Percentiles rank a stretch among this genome's conserved stretches.
Evolutionary conservation across 2,329 filamentous ascomycete species (phyloP).

Genomic region (Tolypocladium sp.): DNA sequence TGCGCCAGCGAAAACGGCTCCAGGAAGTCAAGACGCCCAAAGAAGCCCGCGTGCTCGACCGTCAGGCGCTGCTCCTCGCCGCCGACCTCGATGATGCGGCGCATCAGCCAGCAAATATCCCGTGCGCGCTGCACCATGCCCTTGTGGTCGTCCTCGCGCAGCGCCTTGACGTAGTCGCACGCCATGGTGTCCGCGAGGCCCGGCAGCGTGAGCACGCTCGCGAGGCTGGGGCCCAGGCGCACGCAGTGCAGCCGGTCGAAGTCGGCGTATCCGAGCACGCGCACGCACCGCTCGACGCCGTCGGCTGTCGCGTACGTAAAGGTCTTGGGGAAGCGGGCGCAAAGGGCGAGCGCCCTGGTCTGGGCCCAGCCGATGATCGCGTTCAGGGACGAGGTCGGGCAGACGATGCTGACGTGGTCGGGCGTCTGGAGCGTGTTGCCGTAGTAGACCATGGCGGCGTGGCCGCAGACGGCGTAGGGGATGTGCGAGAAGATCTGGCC

Average conservation of each 20-base stretch:
- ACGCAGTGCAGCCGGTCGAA: slow-evolving; percentile 19
- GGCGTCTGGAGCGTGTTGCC: slow-evolving; percentile 23
- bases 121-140: slow-evolving; percentile 13
- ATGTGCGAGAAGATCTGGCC: slow-evolving; percentile 30
- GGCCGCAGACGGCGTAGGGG: slow-evolving; percentile 37
- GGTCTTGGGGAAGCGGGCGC: slow-evolving; percentile 15
- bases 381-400: slow-evolving; percentile 23
- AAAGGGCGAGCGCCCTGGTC: slow-evolving; percentile 19
- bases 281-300: slow-evolving; percentile 20
- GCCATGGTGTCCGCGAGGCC: slow-evolving; percentile 25
- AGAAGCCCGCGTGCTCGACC: slow-evolving; percentile 7
- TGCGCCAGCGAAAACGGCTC: slow-evolving; percentile 19
- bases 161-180: slow-evolving; percentile 17
- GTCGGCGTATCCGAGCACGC: slow-evolving; percentile 23
- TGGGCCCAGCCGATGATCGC: slow-evolving; percentile 32
- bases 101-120: slow-evolving; percentile 26
- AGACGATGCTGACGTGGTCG: slow-evolving; percentile 29
- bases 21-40: slow-evolving; percentile 19
- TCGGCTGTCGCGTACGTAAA: slow-evolving; percentile 25
- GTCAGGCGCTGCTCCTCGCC: slow-evolving; percentile 10
- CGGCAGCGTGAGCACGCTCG: slow-evolving; percentile 22
- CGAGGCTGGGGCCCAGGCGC: slow-evolving; percentile 7
- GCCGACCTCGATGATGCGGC: slow-evolving; percentile 14
- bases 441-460: slow-evolving; percentile 33
- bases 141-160: slow-evolving; percentile 6